Percentiles rank a stretch among this genome's conserved stretches.
Evolutionary conservation across 805 yeast genomes (phyloP).

Genomic region (Ogataea pilisensis): DNA sequence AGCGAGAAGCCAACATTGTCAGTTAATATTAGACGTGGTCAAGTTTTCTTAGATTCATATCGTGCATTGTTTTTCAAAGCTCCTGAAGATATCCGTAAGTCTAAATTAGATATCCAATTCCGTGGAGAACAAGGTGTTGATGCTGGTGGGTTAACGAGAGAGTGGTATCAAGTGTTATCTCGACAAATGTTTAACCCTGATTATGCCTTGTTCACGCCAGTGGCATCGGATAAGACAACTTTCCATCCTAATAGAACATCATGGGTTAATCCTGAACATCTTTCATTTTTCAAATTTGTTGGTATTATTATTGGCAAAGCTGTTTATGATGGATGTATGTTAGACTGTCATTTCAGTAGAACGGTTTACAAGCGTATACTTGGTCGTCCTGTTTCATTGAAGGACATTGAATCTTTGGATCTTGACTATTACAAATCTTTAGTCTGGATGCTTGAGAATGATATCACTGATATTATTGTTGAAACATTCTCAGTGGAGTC

Average conservation of each 20-base stretch:
- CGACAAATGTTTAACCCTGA: slow-evolving; percentile 96
- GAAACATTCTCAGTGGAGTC: slow-evolving; percentile 93
- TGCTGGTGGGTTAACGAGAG: slow-evolving; percentile 97
- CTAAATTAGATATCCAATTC: slow-evolving; percentile 77
- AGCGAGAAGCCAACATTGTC: slow-evolving; percentile 43
- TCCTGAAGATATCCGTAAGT: slow-evolving; percentile 64
- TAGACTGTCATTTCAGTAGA: slow-evolving; percentile 93
- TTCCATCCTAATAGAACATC: slow-evolving; percentile 95
- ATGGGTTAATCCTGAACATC: slow-evolving; percentile 88
- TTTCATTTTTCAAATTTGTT: slow-evolving; percentile 88
- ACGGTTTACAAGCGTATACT: slow-evolving; percentile 89
- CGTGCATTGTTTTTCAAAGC: slow-evolving; percentile 75
- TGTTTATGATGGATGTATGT: slow-evolving; percentile 74
- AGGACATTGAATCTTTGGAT: slow-evolving; percentile 93
- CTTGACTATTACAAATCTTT: slow-evolving; percentile 87
- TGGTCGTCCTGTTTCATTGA: slow-evolving; percentile 74
- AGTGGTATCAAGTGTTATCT: slow-evolving; percentile 93
- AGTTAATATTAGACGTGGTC: slow-evolving; percentile 76
- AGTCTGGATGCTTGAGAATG: slow-evolving; percentile 65
- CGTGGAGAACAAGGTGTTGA: slow-evolving; percentile 95
- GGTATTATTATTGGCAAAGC: slow-evolving; percentile 96
- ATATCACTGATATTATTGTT: slow-evolving; percentile 71
- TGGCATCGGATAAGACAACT: slow-evolving; percentile 85
- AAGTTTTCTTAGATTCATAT: slow-evolving; percentile 88
- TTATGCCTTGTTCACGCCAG: slow-evolving; percentile 87